Percentiles rank a stretch among this genome's conserved stretches.
Evolutionary conservation across 192 early-diverging fungal genomes (phyloP).

Genomic region (Backusella liffmaniae): DNA sequence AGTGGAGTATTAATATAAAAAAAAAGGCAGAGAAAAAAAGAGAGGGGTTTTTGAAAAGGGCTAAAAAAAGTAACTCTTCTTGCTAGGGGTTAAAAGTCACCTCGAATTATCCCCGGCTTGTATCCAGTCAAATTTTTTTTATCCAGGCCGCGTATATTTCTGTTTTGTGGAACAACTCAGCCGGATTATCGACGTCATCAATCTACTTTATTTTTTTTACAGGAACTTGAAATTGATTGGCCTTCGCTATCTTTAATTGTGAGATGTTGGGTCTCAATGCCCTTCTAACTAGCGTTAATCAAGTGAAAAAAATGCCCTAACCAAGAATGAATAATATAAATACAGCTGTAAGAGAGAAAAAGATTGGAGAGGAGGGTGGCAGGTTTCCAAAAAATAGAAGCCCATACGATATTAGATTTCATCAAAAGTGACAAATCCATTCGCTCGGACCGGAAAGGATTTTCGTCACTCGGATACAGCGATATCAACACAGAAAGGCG

Average conservation of each 20-base stretch:
- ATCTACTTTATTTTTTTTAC: neutral
- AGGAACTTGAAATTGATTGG: neutral
- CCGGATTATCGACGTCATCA: neutral
- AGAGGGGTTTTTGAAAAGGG: neutral
- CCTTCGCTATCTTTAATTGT: neutral
- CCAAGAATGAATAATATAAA: neutral
- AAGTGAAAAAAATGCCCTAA: neutral
- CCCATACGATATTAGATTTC: too few species aligned
- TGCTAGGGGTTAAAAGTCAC: neutral
- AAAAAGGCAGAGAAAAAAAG: slow-evolving; percentile 5
- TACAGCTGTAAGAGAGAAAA: too few species aligned
- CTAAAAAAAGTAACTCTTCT: neutral
- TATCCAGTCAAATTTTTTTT: neutral
- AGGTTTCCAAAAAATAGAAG: too few species aligned
- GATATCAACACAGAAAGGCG: too few species aligned
- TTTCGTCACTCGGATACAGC: too few species aligned
- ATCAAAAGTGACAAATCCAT: too few species aligned
- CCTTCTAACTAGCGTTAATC: neutral
- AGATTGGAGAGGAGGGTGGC: too few species aligned
- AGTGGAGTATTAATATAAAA: slow-evolving; percentile 4
- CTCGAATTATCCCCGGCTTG: neutral
- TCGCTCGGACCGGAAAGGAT: too few species aligned
- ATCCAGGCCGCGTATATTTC: neutral
- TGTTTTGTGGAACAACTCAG: neutral
- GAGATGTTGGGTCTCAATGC: neutral